Conservation (phyloP, 768 basidiomycete species). For the Naganishia vaughanmartiniae region DNA sequence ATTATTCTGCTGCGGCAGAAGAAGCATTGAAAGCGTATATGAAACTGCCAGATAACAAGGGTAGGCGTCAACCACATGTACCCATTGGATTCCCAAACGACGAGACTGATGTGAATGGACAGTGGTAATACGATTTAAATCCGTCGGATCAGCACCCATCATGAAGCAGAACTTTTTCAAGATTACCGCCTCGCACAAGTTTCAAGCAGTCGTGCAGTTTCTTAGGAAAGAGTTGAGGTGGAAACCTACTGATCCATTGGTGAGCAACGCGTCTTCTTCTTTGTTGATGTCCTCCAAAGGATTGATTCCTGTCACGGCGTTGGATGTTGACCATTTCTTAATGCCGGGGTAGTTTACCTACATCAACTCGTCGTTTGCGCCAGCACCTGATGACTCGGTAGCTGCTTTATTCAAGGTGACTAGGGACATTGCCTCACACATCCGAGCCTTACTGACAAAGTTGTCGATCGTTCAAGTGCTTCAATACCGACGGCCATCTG, state of each 20-base stretch:
- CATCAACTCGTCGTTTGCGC: slow-evolving; percentile 76
- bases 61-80: slow-evolving; percentile 33
- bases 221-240: slow-evolving; percentile 82
- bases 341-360: slow-evolving; percentile 52
- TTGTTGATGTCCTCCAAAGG: neutral
- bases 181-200: slow-evolving; percentile 88
- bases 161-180: slow-evolving; percentile 99
- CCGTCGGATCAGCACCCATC: slow-evolving; percentile 94
- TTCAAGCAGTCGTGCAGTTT: slow-evolving; percentile 93
- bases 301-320: neutral
- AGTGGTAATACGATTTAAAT: slow-evolving; percentile 97
- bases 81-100: neutral
- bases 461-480: slow-evolving; percentile 60
- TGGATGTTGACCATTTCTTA: neutral
- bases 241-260: slow-evolving; percentile 80
- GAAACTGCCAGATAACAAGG: slow-evolving; percentile 49
- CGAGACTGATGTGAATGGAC: neutral
- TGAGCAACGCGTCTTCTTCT: slow-evolving; percentile 52
- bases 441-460: neutral
- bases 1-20: neutral
- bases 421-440: neutral
- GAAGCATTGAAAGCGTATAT: slow-evolving; percentile 78
- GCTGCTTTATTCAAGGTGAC: slow-evolving; percentile 70
- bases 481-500: slow-evolving; percentile 80
- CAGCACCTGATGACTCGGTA: slow-evolving; percentile 78